Evolutionary conservation across 371 early-diverging fungal genomes (phyloP).

Genomic region (Amoeboradix gromovi): DNA sequence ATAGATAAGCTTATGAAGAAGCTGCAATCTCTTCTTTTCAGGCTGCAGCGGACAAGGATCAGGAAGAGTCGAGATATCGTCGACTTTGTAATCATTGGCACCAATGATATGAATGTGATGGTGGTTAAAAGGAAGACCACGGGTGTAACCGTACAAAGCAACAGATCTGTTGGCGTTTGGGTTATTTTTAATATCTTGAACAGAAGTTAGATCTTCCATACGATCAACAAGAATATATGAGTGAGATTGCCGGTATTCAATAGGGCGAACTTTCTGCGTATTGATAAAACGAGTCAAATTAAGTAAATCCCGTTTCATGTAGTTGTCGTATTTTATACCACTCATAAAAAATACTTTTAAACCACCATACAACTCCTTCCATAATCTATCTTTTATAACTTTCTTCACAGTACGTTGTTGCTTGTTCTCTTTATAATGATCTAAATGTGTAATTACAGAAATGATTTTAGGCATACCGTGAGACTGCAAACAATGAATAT

Average conservation of each 20-base stretch:
- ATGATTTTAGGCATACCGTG: conserved; percentile 94
- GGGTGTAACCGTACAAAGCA: conserved; percentile 68
- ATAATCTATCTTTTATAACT: conserved; percentile 79
- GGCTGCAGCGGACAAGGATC: conserved; percentile 42
- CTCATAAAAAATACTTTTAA: conserved; percentile 86
- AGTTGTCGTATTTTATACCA: conserved; percentile 68
- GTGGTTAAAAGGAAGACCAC: conserved; percentile 60
- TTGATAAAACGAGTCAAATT: conserved; percentile 85
- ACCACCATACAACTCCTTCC: conserved; percentile 93
- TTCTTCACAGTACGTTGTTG: conserved; percentile 61
- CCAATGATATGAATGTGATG: conserved; percentile 71
- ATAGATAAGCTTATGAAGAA: conserved; percentile 21
- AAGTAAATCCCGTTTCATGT: conserved; percentile 64
- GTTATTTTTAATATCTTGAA: conserved; percentile 31
- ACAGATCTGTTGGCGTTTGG: conserved; percentile 70
- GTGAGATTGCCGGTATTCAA: conserved; percentile 81
- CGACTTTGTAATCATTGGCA: conserved; percentile 53
- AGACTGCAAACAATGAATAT: conserved; percentile 76
- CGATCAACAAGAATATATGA: conserved; percentile 83
- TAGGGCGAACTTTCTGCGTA: conserved; percentile 81
- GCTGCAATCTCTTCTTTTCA: conserved; percentile 51
- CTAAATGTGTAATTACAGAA: conserved; percentile 82
- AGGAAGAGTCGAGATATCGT: conserved; percentile 35
- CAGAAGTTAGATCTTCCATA: conserved; percentile 81
- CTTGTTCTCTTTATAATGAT: conserved; percentile 70